Conservation (phyloP, 2,329 filamentous ascomycete genomes). For the Hymenoscyphus fraxineus region DNA sequence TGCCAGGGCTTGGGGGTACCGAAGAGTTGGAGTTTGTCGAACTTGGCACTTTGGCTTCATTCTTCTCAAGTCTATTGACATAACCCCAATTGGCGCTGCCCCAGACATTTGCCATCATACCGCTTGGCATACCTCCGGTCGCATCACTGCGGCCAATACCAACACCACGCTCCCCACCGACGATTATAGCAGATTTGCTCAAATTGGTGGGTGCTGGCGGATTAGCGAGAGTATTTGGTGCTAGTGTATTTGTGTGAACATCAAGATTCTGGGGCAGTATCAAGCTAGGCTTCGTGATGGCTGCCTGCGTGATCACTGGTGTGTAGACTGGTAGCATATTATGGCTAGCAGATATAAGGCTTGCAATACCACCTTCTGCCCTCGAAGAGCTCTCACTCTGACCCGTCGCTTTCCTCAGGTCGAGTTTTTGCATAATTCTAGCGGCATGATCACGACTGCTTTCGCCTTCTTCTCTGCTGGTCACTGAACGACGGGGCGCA, state of each 20-base stretch:
- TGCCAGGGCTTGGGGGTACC: slow-evolving; percentile 25
- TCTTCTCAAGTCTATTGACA: slow-evolving; percentile 56
- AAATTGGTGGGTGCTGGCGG: slow-evolving; percentile 80
- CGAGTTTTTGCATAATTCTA: slow-evolving; percentile 88
- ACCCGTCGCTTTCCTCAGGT: slow-evolving; percentile 70
- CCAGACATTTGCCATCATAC: slow-evolving; percentile 91
- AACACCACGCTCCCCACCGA: slow-evolving; percentile 72
- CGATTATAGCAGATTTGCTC: slow-evolving; percentile 78
- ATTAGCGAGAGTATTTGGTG: slow-evolving; percentile 77
- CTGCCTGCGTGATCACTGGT: slow-evolving; percentile 32
- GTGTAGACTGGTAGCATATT: slow-evolving; percentile 67
- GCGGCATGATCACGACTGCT: slow-evolving; percentile 76
- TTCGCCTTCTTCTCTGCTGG: slow-evolving; percentile 66
- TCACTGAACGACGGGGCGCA: slow-evolving; percentile 46
- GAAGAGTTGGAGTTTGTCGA: slow-evolving; percentile 23
- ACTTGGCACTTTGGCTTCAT: slow-evolving; percentile 41
- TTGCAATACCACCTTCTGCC: slow-evolving; percentile 68
- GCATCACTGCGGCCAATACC: slow-evolving; percentile 57
- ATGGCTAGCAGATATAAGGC: slow-evolving; percentile 81
- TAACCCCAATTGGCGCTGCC: slow-evolving; percentile 80
- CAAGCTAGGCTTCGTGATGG: slow-evolving; percentile 34
- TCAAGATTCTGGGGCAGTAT: slow-evolving; percentile 41
- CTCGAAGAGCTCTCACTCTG: slow-evolving; percentile 37
- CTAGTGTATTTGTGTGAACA: slow-evolving; percentile 59
- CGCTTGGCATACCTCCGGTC: slow-evolving; percentile 72